Conservation (phyloP, 352 stramenopile species). For the Aphanomyces astaci region DNA sequence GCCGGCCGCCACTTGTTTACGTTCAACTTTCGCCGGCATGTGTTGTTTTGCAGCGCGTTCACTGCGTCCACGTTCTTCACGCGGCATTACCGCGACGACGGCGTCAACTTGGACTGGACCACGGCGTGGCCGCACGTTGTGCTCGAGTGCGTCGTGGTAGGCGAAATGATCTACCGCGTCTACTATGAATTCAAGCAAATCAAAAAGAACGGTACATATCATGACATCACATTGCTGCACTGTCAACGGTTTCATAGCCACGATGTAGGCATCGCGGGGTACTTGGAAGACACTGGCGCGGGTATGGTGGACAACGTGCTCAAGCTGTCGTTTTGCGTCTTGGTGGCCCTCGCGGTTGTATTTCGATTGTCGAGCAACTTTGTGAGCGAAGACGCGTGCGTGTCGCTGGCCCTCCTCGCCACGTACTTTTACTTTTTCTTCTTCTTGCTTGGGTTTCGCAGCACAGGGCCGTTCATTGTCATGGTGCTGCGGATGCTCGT, state of each 20-base stretch:
- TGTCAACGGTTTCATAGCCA: no score
- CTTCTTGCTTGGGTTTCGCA: constrained; percentile 55
- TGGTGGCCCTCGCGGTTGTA: constrained; percentile 30
- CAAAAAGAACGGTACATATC: constrained; percentile 30
- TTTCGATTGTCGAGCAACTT: constrained; percentile 25
- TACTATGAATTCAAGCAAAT: constrained; percentile 52
- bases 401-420: constrained; percentile 40
- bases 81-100: constrained; percentile 32
- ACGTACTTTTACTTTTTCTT: constrained; percentile 61
- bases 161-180: constrained; percentile 30
- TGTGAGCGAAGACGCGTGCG: constrained; percentile 37
- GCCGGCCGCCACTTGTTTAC: constrained; percentile 42
- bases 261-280: constrained; percentile 26
- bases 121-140: constrained; percentile 25
- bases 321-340: constrained; percentile 34
- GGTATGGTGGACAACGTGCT: constrained; percentile 50
- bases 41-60: constrained; percentile 35
- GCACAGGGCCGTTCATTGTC: constrained; percentile 54
- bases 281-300: constrained; percentile 38
- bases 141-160: constrained; percentile 30
- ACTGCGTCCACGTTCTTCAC: constrained; percentile 42
- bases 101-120: not conserved
- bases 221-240: no score
- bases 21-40: constrained; percentile 32
- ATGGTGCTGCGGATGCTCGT: constrained; percentile 60